Base-by-base conservation (phyloP, 2,329 filamentous ascomycete species). In the Fusarium decemcellulare region DNA sequence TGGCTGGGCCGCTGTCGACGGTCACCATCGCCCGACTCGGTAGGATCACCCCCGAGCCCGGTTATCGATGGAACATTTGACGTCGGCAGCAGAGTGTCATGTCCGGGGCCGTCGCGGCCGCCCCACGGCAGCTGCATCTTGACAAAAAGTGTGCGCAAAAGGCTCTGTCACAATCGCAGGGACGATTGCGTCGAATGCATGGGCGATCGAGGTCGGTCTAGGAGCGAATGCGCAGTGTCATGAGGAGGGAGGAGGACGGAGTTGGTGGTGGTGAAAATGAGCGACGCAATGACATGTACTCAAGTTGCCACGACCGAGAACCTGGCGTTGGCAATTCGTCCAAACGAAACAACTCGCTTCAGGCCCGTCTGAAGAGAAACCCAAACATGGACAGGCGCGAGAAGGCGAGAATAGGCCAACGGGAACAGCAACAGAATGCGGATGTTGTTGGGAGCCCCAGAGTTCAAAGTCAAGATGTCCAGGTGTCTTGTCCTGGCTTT, bases 91-190 rank as follows among this genome's bases (percentile, higher is more conserved):
- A 81, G 69, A 61, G 76, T 68, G 54, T 76, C 74, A 54, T 76
- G 68, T 54, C 71, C 74, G 16, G 77, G 74, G 67, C 76, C 76
- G 34, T 77, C 71, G 57, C 71, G 78, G 59, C 76, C 79, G 39
- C 73, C 65, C 79, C 79, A 81, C 66, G 80, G 80, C 55, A 81
- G 68, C 67, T 81, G 79, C 80, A 82, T 82, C 55, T 70, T 76
- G 65, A 66, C 39, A 51, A 57, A 51, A 57, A 61, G 56, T 44
- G 64, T 67, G 72, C 63, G 62, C 64, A 57, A 61, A 43, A 42
- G 65, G 59, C 52, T 54, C 66, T 62, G 59, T 68, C 59, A 69
- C 42, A 57, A 59, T 73, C 60, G 66, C 43, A 68, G 47, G 55
- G 48, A 50, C 48, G 59, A 60, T 62, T 58, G 65, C 54, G 59